phyloP scores from a whole-genome alignment of 1,139 yeast genomes.

The Kodamaea alishanica region DNA sequence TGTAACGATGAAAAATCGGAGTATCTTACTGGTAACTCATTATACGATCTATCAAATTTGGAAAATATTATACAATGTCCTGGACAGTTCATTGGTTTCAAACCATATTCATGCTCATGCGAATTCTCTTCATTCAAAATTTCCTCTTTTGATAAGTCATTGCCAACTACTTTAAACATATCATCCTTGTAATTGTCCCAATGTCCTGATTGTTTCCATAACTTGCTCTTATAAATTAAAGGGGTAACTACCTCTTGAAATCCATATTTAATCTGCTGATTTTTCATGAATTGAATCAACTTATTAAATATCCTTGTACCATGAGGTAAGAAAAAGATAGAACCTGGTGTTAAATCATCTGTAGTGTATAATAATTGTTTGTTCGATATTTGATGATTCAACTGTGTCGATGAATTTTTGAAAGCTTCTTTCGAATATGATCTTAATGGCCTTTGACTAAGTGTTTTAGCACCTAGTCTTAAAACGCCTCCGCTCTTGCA shows the following conservation, averaged over 20 bases:
- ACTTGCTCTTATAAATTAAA: conserved; percentile 72
- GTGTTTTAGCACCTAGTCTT: no score
- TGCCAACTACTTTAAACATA: conserved; percentile 77
- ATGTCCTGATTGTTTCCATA: conserved; percentile 94
- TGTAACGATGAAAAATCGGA: conserved; percentile 94
- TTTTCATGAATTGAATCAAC: conserved; percentile 74
- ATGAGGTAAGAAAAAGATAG: conserved; percentile 84
- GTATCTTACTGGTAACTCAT: conserved; percentile 83
- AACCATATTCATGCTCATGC: conserved; percentile 58
- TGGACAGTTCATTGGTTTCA: conserved; percentile 98
- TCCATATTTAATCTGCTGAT: conserved; percentile 77
- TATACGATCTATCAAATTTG: conserved; percentile 78
- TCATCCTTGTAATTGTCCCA: conserved; percentile 95
- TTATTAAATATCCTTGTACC: conserved; percentile 85
- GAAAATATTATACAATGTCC: conserved; percentile 91
- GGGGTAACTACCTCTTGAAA: conserved; percentile 95
- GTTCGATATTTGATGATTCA: conserved; percentile 50
- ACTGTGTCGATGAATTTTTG: conserved; percentile 28
- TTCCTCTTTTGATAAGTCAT: conserved; percentile 35
- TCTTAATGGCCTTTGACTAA: no score
- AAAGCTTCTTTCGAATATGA: no score
- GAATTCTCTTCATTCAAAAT: conserved; percentile 3
- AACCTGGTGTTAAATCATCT: conserved; percentile 81
- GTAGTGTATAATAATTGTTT: conserved; percentile 73
- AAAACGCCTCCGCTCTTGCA: no score